phyloP scores from a whole-genome alignment of 2,329 filamentous ascomycete species.

The Paecilomyces variotii region DNA sequence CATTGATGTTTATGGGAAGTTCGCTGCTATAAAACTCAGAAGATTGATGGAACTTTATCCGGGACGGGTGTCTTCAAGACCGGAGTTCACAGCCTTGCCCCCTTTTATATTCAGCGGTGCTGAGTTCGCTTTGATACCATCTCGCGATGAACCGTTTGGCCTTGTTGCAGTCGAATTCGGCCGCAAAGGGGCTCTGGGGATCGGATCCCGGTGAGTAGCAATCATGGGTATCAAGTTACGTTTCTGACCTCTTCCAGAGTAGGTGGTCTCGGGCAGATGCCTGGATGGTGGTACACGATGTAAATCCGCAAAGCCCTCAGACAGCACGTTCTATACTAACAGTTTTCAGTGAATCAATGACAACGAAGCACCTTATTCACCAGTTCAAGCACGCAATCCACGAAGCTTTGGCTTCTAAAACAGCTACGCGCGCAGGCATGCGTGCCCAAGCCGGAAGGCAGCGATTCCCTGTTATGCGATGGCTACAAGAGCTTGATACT shows the following conservation, averaged over 20 bases:
- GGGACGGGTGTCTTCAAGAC: slow-evolving; percentile 53
- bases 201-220: slow-evolving; percentile 32
- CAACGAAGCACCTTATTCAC: slow-evolving; percentile 49
- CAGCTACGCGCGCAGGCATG: slow-evolving; percentile 48
- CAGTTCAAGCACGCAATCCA: slow-evolving; percentile 54
- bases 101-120: slow-evolving; percentile 56
- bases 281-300: slow-evolving; percentile 58
- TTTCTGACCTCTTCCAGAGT: slow-evolving; percentile 37
- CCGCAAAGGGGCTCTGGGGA: slow-evolving; percentile 54
- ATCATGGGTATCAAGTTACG: neutral
- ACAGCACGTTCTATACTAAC: neutral
- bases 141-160: slow-evolving; percentile 57
- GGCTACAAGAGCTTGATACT: slow-evolving; percentile 52
- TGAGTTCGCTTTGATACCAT: slow-evolving; percentile 59
- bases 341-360: slow-evolving; percentile 41
- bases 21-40: slow-evolving; percentile 53
- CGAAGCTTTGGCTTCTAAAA: slow-evolving; percentile 46
- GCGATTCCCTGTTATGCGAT: slow-evolving; percentile 54
- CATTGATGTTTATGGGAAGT: slow-evolving; percentile 56
- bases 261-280: slow-evolving; percentile 55
- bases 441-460: slow-evolving; percentile 52
- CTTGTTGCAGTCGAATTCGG: slow-evolving; percentile 59
- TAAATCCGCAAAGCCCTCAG: neutral
- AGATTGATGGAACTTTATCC: slow-evolving; percentile 54
- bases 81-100: slow-evolving; percentile 54